Base-by-base conservation (phyloP, 2,329 filamentous ascomycete species). In the Verticillium albo-atrum region DNA sequence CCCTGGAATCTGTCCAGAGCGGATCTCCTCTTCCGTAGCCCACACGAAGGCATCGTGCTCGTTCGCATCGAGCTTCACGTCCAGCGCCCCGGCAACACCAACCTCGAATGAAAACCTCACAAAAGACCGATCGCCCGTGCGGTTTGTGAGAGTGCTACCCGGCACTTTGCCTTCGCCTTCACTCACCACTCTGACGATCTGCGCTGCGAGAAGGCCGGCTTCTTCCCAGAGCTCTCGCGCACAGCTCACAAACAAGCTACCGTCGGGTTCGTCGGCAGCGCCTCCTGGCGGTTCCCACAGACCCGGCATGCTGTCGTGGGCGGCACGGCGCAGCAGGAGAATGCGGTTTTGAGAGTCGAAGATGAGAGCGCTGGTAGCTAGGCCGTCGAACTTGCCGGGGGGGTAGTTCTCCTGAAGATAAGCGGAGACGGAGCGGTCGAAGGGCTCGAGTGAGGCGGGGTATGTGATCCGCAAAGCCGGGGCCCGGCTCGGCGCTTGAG, bases 261-360 rank as follows among this genome's bases (percentile, higher is more conserved):
- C 52, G 61, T 82, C 79, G 0, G 69, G 67, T 0, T 66, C 56
- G 55, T 82, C 81, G 47, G 75, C 75, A 1, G 70, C 75, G n/a
- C 81, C 81, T 25, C 81, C 81, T 1, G 81, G 80, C 1, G 74
- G 62, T 60, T 83, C 81, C 81, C 81, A 83, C 4, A 63, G 68
- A 59, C 74, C 67, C 3, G 80, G 79, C 69, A 76, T 74, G 58
- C 68, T 76, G 68, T 81, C 79, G 63, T 73, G 68, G 6, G 72
- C 62, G 28, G 77, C 75, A 65, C 79, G 77, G 65, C 80, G 79
- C 10, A 82, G 64, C 23, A 82, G 74, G 2, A 82, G 76, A 54
- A 81, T 67, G 37, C 71, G 69, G 58, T 66, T 59, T 6, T 63
- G 42, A 42, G 63, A 17, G 66, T 74, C 65, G 60, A 76, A 75